Percentiles rank a stretch among this genome's conserved stretches.
Evolutionary conservation across 371 early-diverging fungal genomes (phyloP).

Genomic region (Lichtheimia hyalospora): DNA sequence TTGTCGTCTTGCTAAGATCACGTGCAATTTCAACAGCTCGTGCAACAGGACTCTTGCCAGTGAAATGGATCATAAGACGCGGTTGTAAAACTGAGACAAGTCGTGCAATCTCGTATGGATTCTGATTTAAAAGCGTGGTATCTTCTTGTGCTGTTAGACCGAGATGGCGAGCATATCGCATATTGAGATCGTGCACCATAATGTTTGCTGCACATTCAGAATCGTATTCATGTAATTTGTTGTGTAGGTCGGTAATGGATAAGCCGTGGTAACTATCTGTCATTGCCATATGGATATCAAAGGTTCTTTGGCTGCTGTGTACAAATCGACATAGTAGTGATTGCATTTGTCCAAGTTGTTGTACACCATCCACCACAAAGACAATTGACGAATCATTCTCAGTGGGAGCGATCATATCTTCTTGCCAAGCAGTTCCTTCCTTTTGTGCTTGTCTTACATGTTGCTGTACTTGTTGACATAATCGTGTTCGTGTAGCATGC

Average conservation of each 20-base stretch:
- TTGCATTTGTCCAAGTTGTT: conserved; percentile 11
- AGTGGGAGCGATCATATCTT: not conserved
- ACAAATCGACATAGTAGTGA: conserved; percentile 32
- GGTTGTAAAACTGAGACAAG: conserved; percentile 22
- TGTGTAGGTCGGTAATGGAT: conserved; percentile 5
- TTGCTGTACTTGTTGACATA: conserved; percentile 2
- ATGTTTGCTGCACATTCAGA: conserved; percentile 6
- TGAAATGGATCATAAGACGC: conserved; percentile 24
- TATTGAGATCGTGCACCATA: conserved; percentile 21
- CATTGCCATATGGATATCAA: conserved; percentile 24
- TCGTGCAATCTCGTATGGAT: conserved; percentile 15
- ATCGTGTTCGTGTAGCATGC: not conserved
- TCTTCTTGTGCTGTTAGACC: conserved; percentile 4
- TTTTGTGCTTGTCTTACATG: not conserved
- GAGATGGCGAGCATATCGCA: not conserved
- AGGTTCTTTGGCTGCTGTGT: not conserved
- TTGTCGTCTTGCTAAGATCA: conserved; percentile 23
- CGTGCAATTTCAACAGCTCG: conserved; percentile 14
- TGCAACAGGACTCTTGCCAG: conserved; percentile 1
- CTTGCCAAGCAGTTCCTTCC: conserved; percentile 9
- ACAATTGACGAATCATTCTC: conserved; percentile 8
- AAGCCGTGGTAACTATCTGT: conserved; percentile 12
- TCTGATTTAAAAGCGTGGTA: conserved; percentile 6
- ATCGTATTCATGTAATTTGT: conserved; percentile 1
- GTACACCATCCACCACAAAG: conserved; percentile 20